Evolutionary conservation across 371 early-diverging fungal species (phyloP).

Genomic region (Mucor ambiguus): DNA sequence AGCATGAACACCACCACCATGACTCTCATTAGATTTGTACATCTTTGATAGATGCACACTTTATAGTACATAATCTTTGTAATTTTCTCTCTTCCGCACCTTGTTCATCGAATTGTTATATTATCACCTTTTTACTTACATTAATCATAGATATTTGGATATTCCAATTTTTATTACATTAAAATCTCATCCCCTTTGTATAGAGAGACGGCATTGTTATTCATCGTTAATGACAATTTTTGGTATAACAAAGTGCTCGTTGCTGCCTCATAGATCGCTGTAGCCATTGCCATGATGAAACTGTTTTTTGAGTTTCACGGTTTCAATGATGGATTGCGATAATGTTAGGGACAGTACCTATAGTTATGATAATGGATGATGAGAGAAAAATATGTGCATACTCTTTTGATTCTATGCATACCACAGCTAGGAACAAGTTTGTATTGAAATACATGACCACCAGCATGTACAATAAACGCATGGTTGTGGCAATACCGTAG

Average conservation of each 20-base stretch:
- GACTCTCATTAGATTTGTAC: slow-evolving; percentile 7
- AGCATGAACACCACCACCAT: background rate
- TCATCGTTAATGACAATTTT: slow-evolving; percentile 8
- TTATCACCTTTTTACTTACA: slow-evolving; percentile 3
- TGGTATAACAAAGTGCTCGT: slow-evolving; percentile 5
- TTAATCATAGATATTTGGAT: slow-evolving; percentile 1
- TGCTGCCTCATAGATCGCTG: background rate
- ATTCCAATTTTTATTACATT: background rate
- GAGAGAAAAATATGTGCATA: background rate
- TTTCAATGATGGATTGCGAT: slow-evolving; percentile 15
- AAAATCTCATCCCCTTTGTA: background rate
- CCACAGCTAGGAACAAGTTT: slow-evolving; percentile 35
- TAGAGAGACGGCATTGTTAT: background rate
- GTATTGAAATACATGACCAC: slow-evolving; percentile 45
- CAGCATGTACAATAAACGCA: slow-evolving; percentile 43
- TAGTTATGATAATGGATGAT: too few relatives aligned
- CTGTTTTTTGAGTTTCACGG: background rate
- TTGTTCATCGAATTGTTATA: background rate
- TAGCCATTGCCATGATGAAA: background rate
- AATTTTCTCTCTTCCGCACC: background rate
- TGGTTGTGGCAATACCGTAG: slow-evolving; percentile 32
- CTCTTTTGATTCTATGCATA: slow-evolving; percentile 13
- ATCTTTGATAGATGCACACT: slow-evolving; percentile 1
- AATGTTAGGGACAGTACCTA: slow-evolving; percentile 14
- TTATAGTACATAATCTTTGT: background rate